phyloP scores from a whole-genome alignment of 75 land plant species.

The Sequoia sempervirens region DNA sequence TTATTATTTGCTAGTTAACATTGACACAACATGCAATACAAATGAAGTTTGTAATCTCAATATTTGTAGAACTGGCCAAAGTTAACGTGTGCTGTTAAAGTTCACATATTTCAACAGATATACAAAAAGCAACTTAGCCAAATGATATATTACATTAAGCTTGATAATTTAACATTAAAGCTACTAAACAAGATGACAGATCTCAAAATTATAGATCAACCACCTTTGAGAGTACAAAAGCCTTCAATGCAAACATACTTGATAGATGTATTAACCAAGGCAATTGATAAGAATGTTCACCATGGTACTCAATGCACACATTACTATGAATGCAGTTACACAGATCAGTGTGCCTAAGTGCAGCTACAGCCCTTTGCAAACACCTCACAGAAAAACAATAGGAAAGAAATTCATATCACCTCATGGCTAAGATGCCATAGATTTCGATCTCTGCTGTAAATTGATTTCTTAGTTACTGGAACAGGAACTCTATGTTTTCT shows the following conservation, averaged over 20 bases:
- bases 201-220: background rate
- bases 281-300: too few species aligned
- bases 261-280: too few species aligned
- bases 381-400: background rate
- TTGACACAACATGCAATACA: background rate
- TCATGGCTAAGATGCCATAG: conserved; percentile 99
- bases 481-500: conserved; percentile 95
- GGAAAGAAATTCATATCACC: conserved; percentile 35
- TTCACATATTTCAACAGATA: background rate
- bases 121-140: background rate
- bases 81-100: background rate
- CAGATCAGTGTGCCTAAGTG: background rate
- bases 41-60: background rate
- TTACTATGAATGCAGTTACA: background rate
- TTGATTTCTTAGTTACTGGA: conserved; percentile 95
- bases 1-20: background rate
- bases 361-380: background rate
- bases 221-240: background rate
- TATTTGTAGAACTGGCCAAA: background rate
- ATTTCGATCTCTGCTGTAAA: conserved; percentile 97
- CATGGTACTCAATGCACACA: too few species aligned
- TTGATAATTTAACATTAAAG: background rate
- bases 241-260: background rate
- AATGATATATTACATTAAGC: background rate
- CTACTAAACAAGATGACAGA: background rate